phyloP scores from a whole-genome alignment of 306 rosid species.

The Styphnolobium japonicum region DNA sequence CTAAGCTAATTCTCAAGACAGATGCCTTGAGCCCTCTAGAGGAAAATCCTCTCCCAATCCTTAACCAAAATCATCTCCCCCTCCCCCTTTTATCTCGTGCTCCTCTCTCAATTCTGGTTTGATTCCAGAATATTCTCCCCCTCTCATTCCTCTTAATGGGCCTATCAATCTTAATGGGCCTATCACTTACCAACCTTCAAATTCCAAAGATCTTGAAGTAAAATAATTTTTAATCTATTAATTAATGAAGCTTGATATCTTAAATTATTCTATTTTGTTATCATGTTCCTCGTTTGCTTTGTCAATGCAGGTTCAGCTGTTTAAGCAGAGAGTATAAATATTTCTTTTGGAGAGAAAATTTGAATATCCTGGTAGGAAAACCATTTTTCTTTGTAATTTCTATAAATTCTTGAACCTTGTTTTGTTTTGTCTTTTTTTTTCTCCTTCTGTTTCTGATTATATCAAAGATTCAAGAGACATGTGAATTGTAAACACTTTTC shows the following conservation, averaged over 20 bases:
- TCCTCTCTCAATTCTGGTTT: too few relatives aligned
- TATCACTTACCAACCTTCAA: not conserved
- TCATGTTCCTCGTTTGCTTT: slow-evolving; percentile 28
- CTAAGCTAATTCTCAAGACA: too few relatives aligned
- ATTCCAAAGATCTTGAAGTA: not conserved
- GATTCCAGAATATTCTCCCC: too few relatives aligned
- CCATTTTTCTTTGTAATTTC: slow-evolving; percentile 13
- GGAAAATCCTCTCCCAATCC: too few relatives aligned
- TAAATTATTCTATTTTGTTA: slow-evolving; percentile 15
- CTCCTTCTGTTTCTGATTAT: slow-evolving; percentile 14
- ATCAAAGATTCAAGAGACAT: slow-evolving; percentile 13
- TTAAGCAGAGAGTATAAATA: slow-evolving; percentile 83
- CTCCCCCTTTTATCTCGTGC: too few relatives aligned
- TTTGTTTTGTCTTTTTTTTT: slow-evolving; percentile 5
- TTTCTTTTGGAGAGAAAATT: slow-evolving; percentile 81
- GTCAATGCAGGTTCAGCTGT: slow-evolving; percentile 81
- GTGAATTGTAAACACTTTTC: not conserved
- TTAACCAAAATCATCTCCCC: too few relatives aligned
- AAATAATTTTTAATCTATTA: not conserved
- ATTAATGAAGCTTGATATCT: slow-evolving; percentile 14
- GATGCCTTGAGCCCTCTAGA: too few relatives aligned
- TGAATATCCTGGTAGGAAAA: slow-evolving; percentile 56
- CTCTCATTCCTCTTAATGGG: too few relatives aligned
- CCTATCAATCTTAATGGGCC: too few relatives aligned
- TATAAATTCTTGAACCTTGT: slow-evolving; percentile 1